Percentiles rank a stretch among this genome's conserved stretches.
phyloP scores from a whole-genome alignment of 2,329 filamentous ascomycete species.

The Teratosphaeria zuluensis region DNA sequence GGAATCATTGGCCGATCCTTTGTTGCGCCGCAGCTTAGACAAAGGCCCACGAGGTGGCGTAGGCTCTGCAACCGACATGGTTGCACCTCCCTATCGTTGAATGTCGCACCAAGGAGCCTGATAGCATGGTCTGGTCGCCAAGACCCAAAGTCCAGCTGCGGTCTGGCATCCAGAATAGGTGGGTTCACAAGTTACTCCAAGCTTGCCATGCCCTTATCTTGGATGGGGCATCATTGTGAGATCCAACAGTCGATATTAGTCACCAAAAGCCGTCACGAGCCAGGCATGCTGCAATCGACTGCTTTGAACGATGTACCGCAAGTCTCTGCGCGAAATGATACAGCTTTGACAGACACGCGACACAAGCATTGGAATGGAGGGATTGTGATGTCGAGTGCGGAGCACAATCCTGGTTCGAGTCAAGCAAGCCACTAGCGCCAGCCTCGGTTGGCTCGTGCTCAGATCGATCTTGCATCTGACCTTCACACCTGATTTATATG shows the following conservation, averaged over 20 bases:
- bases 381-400: not conserved
- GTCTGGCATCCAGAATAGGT: not conserved
- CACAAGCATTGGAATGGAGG: not conserved
- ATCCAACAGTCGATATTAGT: not conserved
- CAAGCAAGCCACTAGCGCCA: not conserved
- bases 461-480: not conserved
- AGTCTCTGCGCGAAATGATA: not conserved
- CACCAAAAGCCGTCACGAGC: not conserved
- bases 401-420: not conserved
- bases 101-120: not conserved
- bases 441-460: not conserved
- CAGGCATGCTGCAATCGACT: not conserved
- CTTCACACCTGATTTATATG: not conserved
- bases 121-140: not conserved
- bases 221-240: not conserved
- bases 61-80: not conserved
- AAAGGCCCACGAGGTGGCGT: slow-evolving; percentile 14
- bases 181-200: not conserved
- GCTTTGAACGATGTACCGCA: not conserved
- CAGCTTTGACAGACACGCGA: not conserved
- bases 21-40: slow-evolving; percentile 21
- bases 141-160: not conserved
- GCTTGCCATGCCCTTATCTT: not conserved
- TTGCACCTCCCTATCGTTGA: not conserved
- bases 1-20: slow-evolving; percentile 18